A percentile compares a stretch with the other conserved stretches of the same genome.
Evolutionary conservation across 2,329 filamentous ascomycete genomes (phyloP).

Genomic region (Colletotrichum theobromicola): DNA sequence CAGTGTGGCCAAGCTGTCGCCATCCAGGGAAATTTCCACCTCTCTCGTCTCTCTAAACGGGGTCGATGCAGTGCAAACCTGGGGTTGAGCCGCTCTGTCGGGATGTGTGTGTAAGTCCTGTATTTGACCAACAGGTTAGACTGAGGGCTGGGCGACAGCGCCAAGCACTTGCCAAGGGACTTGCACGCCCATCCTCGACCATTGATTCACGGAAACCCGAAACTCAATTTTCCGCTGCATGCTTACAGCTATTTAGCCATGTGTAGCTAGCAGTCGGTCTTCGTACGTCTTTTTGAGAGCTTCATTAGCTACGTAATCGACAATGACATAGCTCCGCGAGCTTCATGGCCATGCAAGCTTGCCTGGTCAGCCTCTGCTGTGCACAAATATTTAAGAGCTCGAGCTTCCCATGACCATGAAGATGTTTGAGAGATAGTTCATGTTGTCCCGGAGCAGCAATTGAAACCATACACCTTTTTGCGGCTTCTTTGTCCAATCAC

Average conservation of each 20-base stretch:
- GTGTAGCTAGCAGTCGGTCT: background rate
- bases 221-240: slow-evolving; percentile 11
- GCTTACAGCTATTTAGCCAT: background rate
- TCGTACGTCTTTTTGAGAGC: background rate
- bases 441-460: background rate
- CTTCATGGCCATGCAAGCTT: background rate
- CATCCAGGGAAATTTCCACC: background rate
- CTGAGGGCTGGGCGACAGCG: background rate
- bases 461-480: background rate
- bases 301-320: slow-evolving; percentile 9
- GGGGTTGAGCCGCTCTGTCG: background rate
- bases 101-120: background rate
- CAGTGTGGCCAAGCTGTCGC: background rate
- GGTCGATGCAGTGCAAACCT: background rate
- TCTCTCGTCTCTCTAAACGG: background rate
- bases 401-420: background rate
- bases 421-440: background rate
- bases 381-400: background rate
- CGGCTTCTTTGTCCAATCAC: background rate
- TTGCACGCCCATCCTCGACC: background rate
- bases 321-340: background rate
- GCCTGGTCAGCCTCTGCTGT: background rate
- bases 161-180: slow-evolving; percentile 17
- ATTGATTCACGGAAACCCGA: slow-evolving; percentile 16
- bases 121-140: background rate